A percentile compares a stretch with the other conserved stretches of the same genome.
phyloP scores from a whole-genome alignment of 2,329 filamentous ascomycete species.

The Aspergillus pseudoviridinutans region DNA sequence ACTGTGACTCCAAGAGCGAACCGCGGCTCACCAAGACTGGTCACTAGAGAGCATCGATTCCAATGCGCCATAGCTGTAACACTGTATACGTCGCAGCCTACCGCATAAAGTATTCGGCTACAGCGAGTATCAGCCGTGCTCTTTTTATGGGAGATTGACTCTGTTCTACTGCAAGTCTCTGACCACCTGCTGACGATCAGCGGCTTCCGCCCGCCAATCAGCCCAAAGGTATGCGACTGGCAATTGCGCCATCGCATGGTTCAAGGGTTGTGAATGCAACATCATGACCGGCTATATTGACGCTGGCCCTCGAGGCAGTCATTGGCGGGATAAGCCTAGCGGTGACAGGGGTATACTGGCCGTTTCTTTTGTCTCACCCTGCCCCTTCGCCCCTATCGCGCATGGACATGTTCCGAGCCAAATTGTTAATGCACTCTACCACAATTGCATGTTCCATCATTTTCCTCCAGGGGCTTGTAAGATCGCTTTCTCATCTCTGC shows the following conservation, averaged over 20 bases:
- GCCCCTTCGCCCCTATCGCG: background rate
- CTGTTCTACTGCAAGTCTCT: background rate
- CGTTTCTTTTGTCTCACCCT: background rate
- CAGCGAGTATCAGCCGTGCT: background rate
- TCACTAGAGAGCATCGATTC: background rate
- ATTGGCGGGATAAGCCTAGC: background rate
- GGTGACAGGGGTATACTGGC: background rate
- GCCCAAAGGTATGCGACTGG: background rate
- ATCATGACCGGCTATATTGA: background rate
- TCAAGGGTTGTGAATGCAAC: background rate
- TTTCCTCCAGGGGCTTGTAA: background rate
- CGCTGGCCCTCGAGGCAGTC: background rate
- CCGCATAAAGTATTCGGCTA: background rate
- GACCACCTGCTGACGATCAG: background rate
- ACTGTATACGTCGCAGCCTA: background rate
- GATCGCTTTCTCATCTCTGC: background rate
- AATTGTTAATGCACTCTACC: background rate
- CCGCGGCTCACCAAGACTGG: background rate
- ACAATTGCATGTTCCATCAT: background rate
- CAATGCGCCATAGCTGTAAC: background rate
- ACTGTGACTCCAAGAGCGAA: background rate
- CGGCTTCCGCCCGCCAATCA: background rate
- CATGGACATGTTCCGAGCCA: background rate
- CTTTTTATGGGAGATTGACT: background rate
- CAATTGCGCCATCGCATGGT: background rate